A percentile compares a stretch with the other conserved stretches of the same genome.
These are phyloP conservation scores for Piedraia hortae DNA, from an alignment of 2,329 filamentous ascomycete species.

Conservation along the genomic window DNA sequence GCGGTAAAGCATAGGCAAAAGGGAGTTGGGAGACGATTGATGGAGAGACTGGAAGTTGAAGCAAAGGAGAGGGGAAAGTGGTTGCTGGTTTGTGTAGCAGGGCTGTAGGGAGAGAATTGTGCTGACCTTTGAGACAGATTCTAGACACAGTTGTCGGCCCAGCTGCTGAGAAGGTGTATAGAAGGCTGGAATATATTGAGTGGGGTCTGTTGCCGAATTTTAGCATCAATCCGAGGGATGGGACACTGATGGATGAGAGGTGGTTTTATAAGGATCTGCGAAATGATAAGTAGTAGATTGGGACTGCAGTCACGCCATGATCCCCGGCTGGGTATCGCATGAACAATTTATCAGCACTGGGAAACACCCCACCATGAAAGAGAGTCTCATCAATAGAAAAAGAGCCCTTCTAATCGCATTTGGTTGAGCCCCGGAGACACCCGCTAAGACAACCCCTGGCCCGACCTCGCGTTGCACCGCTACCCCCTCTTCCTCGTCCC, in stretches of 20 bases:
- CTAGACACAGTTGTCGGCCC: constrained; percentile 26
- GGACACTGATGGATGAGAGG: constrained; percentile 23
- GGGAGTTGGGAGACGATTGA: constrained; percentile 25
- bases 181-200: constrained; percentile 27
- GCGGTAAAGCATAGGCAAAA: constrained; percentile 22
- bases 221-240: constrained; percentile 20
- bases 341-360: too few species aligned
- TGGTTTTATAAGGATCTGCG: constrained; percentile 33
- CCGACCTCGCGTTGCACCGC: too few species aligned
- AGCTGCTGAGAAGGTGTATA: constrained; percentile 26
- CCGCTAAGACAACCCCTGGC: too few species aligned
- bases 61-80: constrained; percentile 22
- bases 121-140: constrained; percentile 17
- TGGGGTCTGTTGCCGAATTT: constrained; percentile 28
- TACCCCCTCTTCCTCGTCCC: too few species aligned
- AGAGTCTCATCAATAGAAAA: too few species aligned
- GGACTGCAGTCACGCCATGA: too few species aligned
- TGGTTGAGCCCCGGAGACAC: too few species aligned
- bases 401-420: too few species aligned
- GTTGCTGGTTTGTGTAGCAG: constrained; percentile 25
- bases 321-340: too few species aligned
- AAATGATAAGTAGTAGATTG: not conserved
- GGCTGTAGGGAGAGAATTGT: too few species aligned
- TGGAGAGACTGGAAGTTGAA: constrained; percentile 27
- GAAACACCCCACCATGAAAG: too few species aligned